phyloP scores from a whole-genome alignment of 1,284 basidiomycete species.

The Ganoderma resinaceum region DNA sequence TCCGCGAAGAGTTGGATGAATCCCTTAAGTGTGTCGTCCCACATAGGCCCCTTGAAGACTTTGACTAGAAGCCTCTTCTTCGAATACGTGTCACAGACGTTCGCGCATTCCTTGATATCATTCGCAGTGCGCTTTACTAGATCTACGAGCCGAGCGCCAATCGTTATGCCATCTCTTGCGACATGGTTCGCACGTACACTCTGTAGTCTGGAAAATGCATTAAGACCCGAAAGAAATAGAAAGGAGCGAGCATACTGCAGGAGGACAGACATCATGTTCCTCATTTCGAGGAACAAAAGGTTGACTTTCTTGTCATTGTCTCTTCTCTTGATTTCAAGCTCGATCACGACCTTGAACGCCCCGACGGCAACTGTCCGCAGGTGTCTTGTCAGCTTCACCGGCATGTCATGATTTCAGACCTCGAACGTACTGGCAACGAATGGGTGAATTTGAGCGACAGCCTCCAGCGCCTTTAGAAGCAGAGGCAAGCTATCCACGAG shows the following conservation, averaged over 20 bases:
- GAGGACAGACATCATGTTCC: slow-evolving; percentile 50
- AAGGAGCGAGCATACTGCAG: slow-evolving; percentile 43
- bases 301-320: slow-evolving; percentile 52
- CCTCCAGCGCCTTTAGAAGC: slow-evolving; percentile 35
- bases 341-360: slow-evolving; percentile 52
- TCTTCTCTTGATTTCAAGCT: slow-evolving; percentile 47
- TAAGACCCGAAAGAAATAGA: not conserved
- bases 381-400: not conserved
- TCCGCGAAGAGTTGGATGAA: slow-evolving; percentile 43
- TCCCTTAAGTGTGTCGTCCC: slow-evolving; percentile 44
- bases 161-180: slow-evolving; percentile 31
- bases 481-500: slow-evolving; percentile 34
- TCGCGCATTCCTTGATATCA: slow-evolving; percentile 42
- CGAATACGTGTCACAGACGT: slow-evolving; percentile 41
- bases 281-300: slow-evolving; percentile 51
- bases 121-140: slow-evolving; percentile 34
- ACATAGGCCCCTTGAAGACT: slow-evolving; percentile 45
- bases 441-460: slow-evolving; percentile 36
- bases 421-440: slow-evolving; percentile 30
- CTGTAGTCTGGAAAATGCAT: slow-evolving; percentile 7
- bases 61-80: slow-evolving; percentile 45
- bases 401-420: not conserved
- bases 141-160: slow-evolving; percentile 33
- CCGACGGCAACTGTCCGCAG: slow-evolving; percentile 45
- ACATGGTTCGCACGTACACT: slow-evolving; percentile 18